Conservation (phyloP, 768 basidiomycete genomes). For the Tephrocybe sp. region DNA sequence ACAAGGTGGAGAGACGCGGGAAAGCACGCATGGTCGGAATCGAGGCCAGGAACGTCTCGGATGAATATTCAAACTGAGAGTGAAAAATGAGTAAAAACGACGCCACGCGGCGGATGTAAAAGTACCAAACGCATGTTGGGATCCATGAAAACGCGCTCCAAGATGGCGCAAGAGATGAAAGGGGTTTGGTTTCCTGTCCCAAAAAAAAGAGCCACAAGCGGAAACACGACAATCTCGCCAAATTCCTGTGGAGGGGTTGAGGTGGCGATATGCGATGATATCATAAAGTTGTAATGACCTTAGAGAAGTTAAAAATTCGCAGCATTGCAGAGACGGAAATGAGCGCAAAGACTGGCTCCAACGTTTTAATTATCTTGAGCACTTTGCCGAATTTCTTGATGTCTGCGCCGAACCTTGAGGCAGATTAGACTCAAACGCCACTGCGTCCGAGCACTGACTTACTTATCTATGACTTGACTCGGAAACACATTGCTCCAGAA, state of each 20-base stretch:
- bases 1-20: conserved; percentile 26
- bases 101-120: conserved; percentile 1
- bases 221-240: conserved; percentile 30
- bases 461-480: conserved; percentile 29
- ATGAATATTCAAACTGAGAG: conserved; percentile 33
- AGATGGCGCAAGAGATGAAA: conserved; percentile 31
- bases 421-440: no score
- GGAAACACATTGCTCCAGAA: conserved; percentile 33
- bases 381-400: conserved; percentile 31
- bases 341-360: conserved; percentile 29
- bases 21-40: conserved; percentile 31
- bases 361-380: conserved; percentile 27
- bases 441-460: background rate
- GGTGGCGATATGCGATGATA: background rate
- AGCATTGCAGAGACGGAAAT: conserved; percentile 30
- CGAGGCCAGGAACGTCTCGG: conserved; percentile 27
- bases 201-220: conserved; percentile 31
- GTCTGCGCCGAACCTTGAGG: conserved; percentile 23
- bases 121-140: conserved; percentile 31
- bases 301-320: conserved; percentile 30
- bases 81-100: no score
- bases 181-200: conserved; percentile 34
- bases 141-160: conserved; percentile 34
- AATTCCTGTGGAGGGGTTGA: conserved; percentile 21
- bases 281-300: conserved; percentile 17